Conservation (phyloP, 106 monocot species). For the Allium sativum region DNA sequence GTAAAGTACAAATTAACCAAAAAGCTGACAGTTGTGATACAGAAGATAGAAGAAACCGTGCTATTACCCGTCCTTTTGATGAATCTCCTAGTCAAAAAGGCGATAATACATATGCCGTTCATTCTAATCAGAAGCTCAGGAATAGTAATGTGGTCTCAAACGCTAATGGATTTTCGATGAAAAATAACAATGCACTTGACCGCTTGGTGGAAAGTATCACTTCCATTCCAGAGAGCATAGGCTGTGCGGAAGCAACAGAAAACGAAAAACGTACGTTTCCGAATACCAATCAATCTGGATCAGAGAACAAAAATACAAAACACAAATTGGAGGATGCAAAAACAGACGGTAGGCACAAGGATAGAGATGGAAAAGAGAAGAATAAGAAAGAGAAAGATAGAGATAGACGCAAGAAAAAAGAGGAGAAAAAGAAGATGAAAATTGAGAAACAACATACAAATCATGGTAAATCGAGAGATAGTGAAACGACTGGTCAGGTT, state of each 20-base stretch:
- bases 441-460: slow-evolving; percentile 22
- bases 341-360: slow-evolving; percentile 19
- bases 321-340: slow-evolving; percentile 13
- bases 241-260: slow-evolving; percentile 1
- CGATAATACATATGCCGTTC: background rate
- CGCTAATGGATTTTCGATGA: background rate
- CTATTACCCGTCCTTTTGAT: background rate
- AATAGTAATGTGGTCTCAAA: slow-evolving; percentile 7
- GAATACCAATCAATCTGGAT: background rate
- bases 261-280: slow-evolving; percentile 6
- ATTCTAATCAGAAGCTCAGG: slow-evolving; percentile 3
- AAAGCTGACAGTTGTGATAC: background rate
- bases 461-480: slow-evolving; percentile 16
- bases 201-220: background rate
- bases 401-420: slow-evolving; percentile 29
- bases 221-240: slow-evolving; percentile 3
- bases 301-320: slow-evolving; percentile 9
- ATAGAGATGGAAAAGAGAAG: slow-evolving; percentile 16
- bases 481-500: slow-evolving; percentile 17
- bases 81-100: background rate
- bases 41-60: slow-evolving; percentile 6
- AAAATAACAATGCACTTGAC: slow-evolving; percentile 8
- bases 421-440: slow-evolving; percentile 24
- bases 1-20: no score
- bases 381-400: slow-evolving; percentile 22